Evolutionary conservation across 805 yeast species (phyloP), one percentile per base, ranked within the genome.

Genomic region (Candida vartiovaarae): DNA sequence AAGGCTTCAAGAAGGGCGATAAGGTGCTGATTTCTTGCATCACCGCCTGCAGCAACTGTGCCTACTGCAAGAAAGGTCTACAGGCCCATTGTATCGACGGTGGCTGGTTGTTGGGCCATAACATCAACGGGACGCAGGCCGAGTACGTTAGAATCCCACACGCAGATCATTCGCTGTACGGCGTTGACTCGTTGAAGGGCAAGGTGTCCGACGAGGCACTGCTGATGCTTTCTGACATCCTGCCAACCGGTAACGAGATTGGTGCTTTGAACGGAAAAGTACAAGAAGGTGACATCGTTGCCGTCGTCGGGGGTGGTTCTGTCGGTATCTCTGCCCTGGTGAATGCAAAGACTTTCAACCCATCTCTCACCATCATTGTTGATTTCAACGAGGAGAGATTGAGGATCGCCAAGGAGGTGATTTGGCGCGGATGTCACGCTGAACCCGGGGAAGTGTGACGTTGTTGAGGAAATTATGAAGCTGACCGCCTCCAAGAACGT

Each of bases 41-140:
- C 54, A 79, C 84, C 8, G 67, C 82, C 8, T 76, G 86, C 59
- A 76, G 76, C 41, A 57, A 68, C 20, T 80, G 84, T 57, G 74
- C 69, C 43, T 82, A 81, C 62, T 74, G 78, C 53, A 60, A 62
- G 47, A 74, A 66, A 53, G 65, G 75, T 51, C 65, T 80, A 47
- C 82, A 82, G 60, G 74, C 82, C 6, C 83, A 78, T 59, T 78
- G 83, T 72, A 56, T 58, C 20, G 71, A 72, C 39, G 79, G 79
- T 44, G 77, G 77, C 20, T 73, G 78, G 78, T 58, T 67, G 30
- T 55, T 73, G 34, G 78, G 78, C 33, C 79, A 78, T 49, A 70
- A 67, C 48, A 81, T 83, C 42, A 75, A 80, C 47, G 88, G 88
- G 35, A 80, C 87, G 6, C 82, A 81, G 58, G 78, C 84, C 40